phyloP scores from a whole-genome alignment of 2,329 filamentous ascomycete species.

The Colletotrichum cordylinicola region DNA sequence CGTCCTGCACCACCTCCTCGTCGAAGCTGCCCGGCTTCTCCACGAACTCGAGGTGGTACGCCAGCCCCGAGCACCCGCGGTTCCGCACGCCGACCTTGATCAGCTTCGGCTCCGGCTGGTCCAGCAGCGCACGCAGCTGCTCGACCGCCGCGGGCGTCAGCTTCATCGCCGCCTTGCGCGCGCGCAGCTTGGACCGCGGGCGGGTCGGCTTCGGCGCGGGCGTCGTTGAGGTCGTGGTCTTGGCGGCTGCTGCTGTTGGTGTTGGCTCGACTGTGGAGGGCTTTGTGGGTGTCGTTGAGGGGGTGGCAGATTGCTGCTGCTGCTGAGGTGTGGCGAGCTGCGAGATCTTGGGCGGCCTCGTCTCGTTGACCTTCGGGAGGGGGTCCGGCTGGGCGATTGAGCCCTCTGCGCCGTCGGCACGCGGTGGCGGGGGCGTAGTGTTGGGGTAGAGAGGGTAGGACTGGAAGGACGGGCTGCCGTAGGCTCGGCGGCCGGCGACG shows the following conservation, averaged over 20 bases:
- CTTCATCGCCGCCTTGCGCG: conserved; percentile 88
- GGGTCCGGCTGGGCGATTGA: conserved; percentile 51
- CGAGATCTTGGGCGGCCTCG: conserved; percentile 46
- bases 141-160: conserved; percentile 81
- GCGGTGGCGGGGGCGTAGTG: conserved; percentile 41
- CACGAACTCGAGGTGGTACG: conserved; percentile 94
- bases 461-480: conserved; percentile 47
- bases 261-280: background rate
- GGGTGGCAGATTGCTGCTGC: background rate
- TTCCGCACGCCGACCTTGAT: conserved; percentile 96
- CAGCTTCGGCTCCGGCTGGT: conserved; percentile 87
- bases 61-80: conserved; percentile 89
- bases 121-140: conserved; percentile 77
- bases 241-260: background rate
- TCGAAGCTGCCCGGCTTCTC: conserved; percentile 89
- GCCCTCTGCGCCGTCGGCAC: conserved; percentile 50
- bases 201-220: conserved; percentile 41
- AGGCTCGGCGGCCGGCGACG: conserved; percentile 1
- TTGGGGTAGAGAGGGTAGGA: conserved; percentile 55
- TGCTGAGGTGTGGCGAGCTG: conserved; percentile 19
- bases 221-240: background rate
- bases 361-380: conserved; percentile 58
- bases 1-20: conserved; percentile 93
- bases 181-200: conserved; percentile 64
- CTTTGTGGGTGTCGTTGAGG: conserved; percentile 1